Base-by-base conservation (phyloP, 2,329 filamentous ascomycete genomes). In the Byssochlamys sp. region DNA sequence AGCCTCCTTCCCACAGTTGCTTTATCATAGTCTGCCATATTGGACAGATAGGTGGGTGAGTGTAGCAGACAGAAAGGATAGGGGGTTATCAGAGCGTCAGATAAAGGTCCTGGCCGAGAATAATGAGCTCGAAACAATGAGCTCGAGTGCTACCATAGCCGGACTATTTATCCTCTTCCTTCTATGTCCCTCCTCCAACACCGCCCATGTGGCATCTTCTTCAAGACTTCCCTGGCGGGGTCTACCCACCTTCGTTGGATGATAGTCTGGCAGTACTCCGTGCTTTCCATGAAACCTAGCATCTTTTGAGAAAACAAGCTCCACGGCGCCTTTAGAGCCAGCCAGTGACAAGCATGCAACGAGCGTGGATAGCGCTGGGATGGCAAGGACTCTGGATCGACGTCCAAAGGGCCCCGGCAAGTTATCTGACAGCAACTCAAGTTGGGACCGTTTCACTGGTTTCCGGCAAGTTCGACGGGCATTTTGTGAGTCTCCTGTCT, bases 1-100 rank as follows among this genome's bases (percentile, higher is more conserved):
- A 61, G 57, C 55, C 58, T 59, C 35, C 52, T 57, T 12, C 55
- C 58, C 48, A 55, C 52, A 51, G 54, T 45, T 33, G 27, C 29
- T 24, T 49, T 35, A 10, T 33, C 26, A 28, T 48, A 24, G 33
- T 31, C 33, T 29, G 54, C 49, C 57, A 58, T 58, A 12, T 10
- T 51, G 27, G 19, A 12, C 12, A 7, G 12, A 51, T n/a, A 49
- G 3, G 2, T 6, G 27, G 25, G 14, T 45, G n/a, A 24, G 6
- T 45, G 14, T 45, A 4, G 9, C 12, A 45, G n/a, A 19, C 39
- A 7, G 14, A 19, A 19, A 45, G 19, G 14, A 45, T 45, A 45
- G 19, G 12, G 9, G n/a, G 9, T 10, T 19, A 19, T 7, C 19
- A 19, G 39, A 45, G 3, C 9, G 39, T 3, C 5, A 24, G 39